Evolutionary conservation across 148 eudicot genomes (phyloP).

Genomic region (Drosera capensis): DNA sequence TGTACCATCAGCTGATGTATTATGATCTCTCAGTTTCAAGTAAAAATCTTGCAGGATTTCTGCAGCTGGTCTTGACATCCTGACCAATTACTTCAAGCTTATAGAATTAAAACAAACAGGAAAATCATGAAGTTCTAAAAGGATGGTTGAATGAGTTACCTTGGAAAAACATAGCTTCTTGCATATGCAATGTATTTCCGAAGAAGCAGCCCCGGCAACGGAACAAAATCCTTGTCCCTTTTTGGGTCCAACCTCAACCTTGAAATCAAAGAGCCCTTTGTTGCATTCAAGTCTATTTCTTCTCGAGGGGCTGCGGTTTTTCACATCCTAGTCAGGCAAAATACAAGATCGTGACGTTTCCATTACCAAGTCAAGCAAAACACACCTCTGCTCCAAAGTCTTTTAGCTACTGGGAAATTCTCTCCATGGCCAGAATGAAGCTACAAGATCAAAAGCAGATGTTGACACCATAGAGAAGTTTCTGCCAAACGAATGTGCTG

Average conservation of each 20-base stretch:
- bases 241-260: slow-evolving; percentile 65
- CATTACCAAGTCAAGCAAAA: slow-evolving; percentile 6
- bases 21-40: slow-evolving; percentile 69
- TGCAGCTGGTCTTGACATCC: slow-evolving; percentile 89
- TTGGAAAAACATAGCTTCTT: slow-evolving; percentile 63
- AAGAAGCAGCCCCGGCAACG: slow-evolving; percentile 73
- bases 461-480: not conserved
- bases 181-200: slow-evolving; percentile 93
- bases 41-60: slow-evolving; percentile 85
- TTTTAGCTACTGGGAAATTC: slow-evolving; percentile 48
- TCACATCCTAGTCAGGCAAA: slow-evolving; percentile 7
- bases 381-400: slow-evolving; percentile 47
- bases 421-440: slow-evolving; percentile 71
- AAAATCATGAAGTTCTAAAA: not conserved
- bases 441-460: slow-evolving; percentile 25
- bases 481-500: not conserved
- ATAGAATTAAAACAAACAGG: not conserved
- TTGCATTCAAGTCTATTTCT: slow-evolving; percentile 20
- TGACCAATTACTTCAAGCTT: slow-evolving; percentile 10
- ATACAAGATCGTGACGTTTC: not conserved
- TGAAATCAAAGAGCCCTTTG: slow-evolving; percentile 42
- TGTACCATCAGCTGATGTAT: slow-evolving; percentile 86
- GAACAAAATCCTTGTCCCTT: slow-evolving; percentile 65
- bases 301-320: slow-evolving; percentile 33
- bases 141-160: slow-evolving; percentile 23